Conservation (phyloP, 768 basidiomycete genomes). For the Podaxis sp. region DNA sequence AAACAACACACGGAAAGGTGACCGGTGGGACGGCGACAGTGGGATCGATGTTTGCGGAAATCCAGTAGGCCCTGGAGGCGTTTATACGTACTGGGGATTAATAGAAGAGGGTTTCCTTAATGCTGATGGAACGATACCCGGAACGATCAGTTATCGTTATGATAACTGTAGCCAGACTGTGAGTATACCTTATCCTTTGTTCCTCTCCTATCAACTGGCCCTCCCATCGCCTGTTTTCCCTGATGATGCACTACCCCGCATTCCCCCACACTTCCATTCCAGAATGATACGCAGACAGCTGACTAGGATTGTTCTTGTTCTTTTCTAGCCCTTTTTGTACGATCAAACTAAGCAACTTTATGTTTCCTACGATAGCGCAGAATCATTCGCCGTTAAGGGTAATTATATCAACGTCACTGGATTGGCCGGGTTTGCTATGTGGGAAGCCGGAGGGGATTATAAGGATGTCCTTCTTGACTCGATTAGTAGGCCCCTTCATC, state of each 20-base stretch:
- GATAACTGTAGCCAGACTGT: constrained; percentile 78
- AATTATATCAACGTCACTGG: constrained; percentile 49
- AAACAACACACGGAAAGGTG: constrained; percentile 44
- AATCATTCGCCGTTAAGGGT: constrained; percentile 64
- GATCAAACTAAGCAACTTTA: constrained; percentile 48
- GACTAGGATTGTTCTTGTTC: neutral
- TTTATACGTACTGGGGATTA: constrained; percentile 65
- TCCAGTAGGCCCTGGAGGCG: constrained; percentile 46
- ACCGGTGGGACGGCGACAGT: constrained; percentile 51
- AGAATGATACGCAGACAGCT: neutral
- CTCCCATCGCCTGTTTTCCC: neutral
- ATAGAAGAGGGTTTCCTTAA: constrained; percentile 55
- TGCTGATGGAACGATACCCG: constrained; percentile 34
- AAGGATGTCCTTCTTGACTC: constrained; percentile 61
- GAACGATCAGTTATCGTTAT: constrained; percentile 50
- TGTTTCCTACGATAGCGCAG: constrained; percentile 64
- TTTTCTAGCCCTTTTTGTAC: constrained; percentile 64
- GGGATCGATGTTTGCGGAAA: constrained; percentile 61
- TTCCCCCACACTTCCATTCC: constrained; percentile 9
- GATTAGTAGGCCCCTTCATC: constrained; percentile 35
- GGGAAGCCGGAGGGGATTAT: constrained; percentile 69
- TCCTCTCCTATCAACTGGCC: neutral
- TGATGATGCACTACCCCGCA: neutral
- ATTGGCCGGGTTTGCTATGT: constrained; percentile 67
- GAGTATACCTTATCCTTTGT: constrained; percentile 11